These are phyloP conservation scores for Ustilago curta DNA, from an alignment of 1,284 basidiomycete genomes.

Conservation along the genomic window DNA sequence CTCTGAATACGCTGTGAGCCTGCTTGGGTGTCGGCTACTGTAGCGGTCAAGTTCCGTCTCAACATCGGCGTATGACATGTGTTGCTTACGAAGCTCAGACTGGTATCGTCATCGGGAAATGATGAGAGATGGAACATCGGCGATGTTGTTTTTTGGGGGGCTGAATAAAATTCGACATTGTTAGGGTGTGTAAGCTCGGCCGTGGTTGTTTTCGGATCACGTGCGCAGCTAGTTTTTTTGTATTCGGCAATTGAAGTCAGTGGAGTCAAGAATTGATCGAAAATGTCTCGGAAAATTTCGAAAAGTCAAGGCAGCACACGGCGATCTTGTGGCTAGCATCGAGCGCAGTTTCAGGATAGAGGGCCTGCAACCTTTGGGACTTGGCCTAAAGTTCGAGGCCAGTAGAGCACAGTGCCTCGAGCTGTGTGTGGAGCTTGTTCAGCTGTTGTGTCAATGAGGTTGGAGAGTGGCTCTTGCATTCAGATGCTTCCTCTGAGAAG, in stretches of 20 bases:
- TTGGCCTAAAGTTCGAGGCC: background rate
- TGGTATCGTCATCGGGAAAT: background rate
- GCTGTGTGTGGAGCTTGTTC: background rate
- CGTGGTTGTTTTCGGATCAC: background rate
- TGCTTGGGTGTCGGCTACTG: background rate
- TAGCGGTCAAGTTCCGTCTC: background rate
- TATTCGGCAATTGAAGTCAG: no score
- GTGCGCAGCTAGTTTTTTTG: background rate
- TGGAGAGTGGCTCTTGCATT: background rate
- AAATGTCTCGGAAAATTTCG: background rate
- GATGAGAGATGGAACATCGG: background rate
- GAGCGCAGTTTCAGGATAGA: conserved; percentile 2
- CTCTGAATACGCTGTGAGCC: no score
- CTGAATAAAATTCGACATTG: no score
- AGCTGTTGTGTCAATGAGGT: background rate
- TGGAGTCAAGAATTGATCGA: background rate
- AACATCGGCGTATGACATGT: background rate
- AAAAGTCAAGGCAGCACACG: conserved; percentile 11
- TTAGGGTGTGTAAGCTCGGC: no score
- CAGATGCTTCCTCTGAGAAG: no score
- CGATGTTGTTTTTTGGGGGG: no score
- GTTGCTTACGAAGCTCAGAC: background rate
- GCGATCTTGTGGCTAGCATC: background rate
- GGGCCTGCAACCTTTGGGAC: conserved; percentile 3
- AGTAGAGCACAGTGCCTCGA: conserved; percentile 10